Base-by-base conservation (phyloP, 169 alveolate species). In the Theileria orientalis region DNA sequence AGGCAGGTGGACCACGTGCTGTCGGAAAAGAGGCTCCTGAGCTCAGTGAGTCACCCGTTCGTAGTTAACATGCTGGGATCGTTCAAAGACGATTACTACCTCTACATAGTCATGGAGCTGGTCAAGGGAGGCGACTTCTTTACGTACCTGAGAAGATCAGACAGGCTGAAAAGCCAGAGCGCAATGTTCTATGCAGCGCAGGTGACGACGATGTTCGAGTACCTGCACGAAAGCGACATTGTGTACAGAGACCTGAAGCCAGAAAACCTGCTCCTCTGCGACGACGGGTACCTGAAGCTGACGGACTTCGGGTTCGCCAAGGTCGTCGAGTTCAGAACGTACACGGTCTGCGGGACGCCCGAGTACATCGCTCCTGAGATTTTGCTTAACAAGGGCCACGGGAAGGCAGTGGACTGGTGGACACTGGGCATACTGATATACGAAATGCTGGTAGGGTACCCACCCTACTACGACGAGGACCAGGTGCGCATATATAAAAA, bases 221-320 rank as follows among this genome's bases (percentile, higher is more conserved):
- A 97, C 85, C 86, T 96, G 61, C 99, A 96, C 78, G 84, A 94
- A 60, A 91, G 92, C 87, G 92, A 96, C 80, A 97, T 96, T 61
- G 91, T 97, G 14, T 96, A 95, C 85, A 80, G 96, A 87, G 99
- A 97, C 86, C 86, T 97, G 62, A 97, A 97, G 88, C 99, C 99
- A 0, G 99, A 97, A 83, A 97, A 97, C 78, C 83, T 98, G 40
- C 92, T 98, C 52, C 94, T 98, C 54, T 99, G 96, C 60, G 91
- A 92, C 66, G 98, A 96, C 49, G 99, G 99, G 9, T 97, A 96
- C 82, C 91, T 97, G 42, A 97, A 97, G 86, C 87, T 98, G 74
- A 97, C 99, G 0, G 99, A 98, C 76, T 98, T 98, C 90, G 99
- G 99, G 23, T 96, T 98, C 83, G 99, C 99, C 19, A 98, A 97